Evolutionary conservation across 1,284 basidiomycete species (phyloP).

Genomic region (Rhodotorula sp.): DNA sequence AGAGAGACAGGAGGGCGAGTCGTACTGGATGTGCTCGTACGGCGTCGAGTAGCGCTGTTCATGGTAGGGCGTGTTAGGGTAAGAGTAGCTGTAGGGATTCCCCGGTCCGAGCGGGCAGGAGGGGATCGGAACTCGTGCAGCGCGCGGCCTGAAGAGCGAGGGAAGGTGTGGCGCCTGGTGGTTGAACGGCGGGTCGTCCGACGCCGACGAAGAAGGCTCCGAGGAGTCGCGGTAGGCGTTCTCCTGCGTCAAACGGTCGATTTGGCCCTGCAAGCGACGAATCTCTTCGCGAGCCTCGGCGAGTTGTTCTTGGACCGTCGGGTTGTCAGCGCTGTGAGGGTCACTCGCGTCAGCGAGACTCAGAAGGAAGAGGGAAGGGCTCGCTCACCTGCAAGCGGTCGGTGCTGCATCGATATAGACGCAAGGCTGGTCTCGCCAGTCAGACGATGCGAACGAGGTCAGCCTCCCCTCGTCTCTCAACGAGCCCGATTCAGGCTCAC

Average conservation of each 20-base stretch:
- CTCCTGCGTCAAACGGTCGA: not conserved
- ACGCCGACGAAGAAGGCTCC: not conserved
- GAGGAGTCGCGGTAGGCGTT: not conserved
- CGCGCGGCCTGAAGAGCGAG: not conserved
- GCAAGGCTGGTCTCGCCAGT: not conserved
- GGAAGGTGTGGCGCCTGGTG: not conserved
- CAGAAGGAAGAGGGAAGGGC: no score
- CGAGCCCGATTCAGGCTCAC: not conserved
- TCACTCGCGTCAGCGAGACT: not conserved
- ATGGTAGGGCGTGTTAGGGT: no score
- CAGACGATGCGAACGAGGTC: not conserved
- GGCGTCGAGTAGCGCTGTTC: no score
- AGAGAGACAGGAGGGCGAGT: no score
- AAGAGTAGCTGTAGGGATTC: no score
- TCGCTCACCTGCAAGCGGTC: not conserved
- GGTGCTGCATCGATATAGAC: slow-evolving; percentile 1
- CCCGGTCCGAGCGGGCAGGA: no score
- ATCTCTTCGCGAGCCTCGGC: not conserved
- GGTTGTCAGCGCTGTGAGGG: not conserved
- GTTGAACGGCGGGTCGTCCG: not conserved
- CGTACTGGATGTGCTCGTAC: no score
- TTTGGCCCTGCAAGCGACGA: not conserved
- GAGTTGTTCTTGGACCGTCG: not conserved
- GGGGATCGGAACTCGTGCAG: no score
- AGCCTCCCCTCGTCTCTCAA: no score